Conservation (phyloP, 495 filamentous ascomycete species). For the Tuber melanosporum region DNA sequence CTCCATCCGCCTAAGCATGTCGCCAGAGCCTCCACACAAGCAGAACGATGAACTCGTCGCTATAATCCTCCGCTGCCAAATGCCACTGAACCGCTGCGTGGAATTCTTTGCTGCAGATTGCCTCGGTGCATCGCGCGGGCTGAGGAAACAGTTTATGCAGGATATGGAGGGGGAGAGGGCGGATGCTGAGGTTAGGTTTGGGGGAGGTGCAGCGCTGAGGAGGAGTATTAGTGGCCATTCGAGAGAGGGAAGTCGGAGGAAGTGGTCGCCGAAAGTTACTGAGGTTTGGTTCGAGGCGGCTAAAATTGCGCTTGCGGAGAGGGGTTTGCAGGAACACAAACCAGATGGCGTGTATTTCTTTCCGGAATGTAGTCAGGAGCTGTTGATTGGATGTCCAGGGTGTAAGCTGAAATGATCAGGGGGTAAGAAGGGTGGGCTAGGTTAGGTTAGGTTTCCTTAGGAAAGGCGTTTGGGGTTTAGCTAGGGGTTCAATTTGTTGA, state of each 20-base stretch:
- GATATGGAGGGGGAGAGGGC: slow-evolving; percentile 42
- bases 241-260: slow-evolving; percentile 50
- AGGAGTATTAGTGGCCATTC: slow-evolving; percentile 16
- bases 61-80: slow-evolving; percentile 36
- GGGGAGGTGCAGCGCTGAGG: slow-evolving; percentile 14
- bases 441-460: not conserved
- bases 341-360: slow-evolving; percentile 39
- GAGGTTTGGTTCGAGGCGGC: slow-evolving; percentile 50
- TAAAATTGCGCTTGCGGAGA: slow-evolving; percentile 36
- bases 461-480: slow-evolving; percentile 3
- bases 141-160: slow-evolving; percentile 40
- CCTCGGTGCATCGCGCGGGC: slow-evolving; percentile 18
- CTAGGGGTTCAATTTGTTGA: not conserved
- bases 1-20: slow-evolving; percentile 38
- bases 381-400: slow-evolving; percentile 39
- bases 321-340: slow-evolving; percentile 33
- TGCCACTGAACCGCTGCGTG: slow-evolving; percentile 30
- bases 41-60: slow-evolving; percentile 40
- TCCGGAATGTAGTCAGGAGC: slow-evolving; percentile 36
- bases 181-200: slow-evolving; percentile 29
- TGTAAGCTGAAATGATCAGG: slow-evolving; percentile 20
- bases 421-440: not conserved
- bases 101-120: slow-evolving; percentile 41
- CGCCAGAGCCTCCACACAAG: slow-evolving; percentile 41
- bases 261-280: slow-evolving; percentile 58